phyloP scores from a whole-genome alignment of 129 eudicot genomes.

The Flaveria ramosissima region DNA sequence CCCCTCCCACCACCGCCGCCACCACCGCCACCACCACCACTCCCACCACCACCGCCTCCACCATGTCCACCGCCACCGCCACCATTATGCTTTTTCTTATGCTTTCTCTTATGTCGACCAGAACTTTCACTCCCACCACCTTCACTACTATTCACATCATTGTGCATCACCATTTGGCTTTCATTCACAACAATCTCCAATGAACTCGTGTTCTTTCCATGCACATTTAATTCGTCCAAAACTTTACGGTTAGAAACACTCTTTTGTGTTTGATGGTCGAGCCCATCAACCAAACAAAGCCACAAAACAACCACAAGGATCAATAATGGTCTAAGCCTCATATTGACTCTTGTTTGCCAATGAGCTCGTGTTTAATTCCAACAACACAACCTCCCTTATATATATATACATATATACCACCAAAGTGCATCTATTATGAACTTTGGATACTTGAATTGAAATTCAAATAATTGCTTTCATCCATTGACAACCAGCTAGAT shows the following conservation, averaged over 20 bases:
- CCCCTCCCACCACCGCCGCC: background rate
- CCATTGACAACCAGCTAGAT: conserved; percentile 28
- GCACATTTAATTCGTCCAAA: background rate
- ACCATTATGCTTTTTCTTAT: background rate
- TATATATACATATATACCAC: conserved; percentile 2
- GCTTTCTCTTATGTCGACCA: background rate
- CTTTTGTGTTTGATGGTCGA: conserved; percentile 6
- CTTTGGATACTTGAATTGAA: conserved; percentile 18
- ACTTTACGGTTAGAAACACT: conserved; percentile 20
- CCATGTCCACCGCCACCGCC: background rate
- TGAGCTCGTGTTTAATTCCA: conserved; percentile 15
- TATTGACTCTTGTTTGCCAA: background rate
- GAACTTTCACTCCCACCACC: conserved; percentile 13
- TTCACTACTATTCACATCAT: background rate
- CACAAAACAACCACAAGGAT: conserved; percentile 27
- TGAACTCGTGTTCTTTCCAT: conserved; percentile 25
- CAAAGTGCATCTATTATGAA: background rate
- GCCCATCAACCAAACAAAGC: conserved; percentile 39
- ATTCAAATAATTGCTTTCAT: conserved; percentile 11
- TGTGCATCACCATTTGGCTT: too few species aligned
- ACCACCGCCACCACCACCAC: conserved; percentile 3
- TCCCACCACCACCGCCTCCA: background rate
- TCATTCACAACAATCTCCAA: background rate
- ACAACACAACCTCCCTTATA: conserved; percentile 15
- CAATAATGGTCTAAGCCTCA: conserved; percentile 34